Conservation (phyloP, 176 grass and related monocot species). For the Cenchrus americanus region DNA sequence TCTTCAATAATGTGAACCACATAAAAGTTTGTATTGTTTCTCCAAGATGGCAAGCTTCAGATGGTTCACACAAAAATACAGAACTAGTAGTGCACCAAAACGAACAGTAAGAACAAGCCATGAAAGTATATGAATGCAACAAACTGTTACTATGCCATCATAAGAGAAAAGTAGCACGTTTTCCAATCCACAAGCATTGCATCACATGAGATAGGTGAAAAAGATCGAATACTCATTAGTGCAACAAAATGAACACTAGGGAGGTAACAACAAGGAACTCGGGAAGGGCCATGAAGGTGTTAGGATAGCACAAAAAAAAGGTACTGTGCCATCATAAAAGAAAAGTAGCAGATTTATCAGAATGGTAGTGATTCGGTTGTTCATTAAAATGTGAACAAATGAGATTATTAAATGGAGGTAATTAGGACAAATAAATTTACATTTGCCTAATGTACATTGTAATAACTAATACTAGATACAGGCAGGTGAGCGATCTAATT, state of each 20-base stretch:
- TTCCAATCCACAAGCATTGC: neutral
- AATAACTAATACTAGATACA: neutral
- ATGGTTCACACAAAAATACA: neutral
- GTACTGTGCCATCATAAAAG: neutral
- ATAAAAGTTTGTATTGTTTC: slow-evolving; percentile 4
- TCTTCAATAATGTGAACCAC: neutral
- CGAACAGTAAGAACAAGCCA: neutral
- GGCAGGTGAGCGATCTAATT: neutral
- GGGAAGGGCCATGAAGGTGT: neutral
- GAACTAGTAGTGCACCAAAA: neutral
- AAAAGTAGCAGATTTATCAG: neutral
- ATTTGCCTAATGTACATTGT: neutral
- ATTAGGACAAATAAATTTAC: neutral
- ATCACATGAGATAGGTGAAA: neutral
- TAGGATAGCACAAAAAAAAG: neutral
- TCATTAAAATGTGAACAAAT: slow-evolving; percentile 1
- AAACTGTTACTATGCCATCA: neutral
- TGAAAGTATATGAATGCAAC: neutral
- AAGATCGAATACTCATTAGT: neutral
- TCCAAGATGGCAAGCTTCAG: neutral
- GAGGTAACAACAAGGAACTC: neutral
- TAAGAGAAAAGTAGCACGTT: neutral
- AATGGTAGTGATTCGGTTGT: neutral
- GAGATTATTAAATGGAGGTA: neutral
- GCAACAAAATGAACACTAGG: neutral